phyloP scores from a whole-genome alignment of 1,284 basidiomycete species.

The Cryptococcus sp. region DNA sequence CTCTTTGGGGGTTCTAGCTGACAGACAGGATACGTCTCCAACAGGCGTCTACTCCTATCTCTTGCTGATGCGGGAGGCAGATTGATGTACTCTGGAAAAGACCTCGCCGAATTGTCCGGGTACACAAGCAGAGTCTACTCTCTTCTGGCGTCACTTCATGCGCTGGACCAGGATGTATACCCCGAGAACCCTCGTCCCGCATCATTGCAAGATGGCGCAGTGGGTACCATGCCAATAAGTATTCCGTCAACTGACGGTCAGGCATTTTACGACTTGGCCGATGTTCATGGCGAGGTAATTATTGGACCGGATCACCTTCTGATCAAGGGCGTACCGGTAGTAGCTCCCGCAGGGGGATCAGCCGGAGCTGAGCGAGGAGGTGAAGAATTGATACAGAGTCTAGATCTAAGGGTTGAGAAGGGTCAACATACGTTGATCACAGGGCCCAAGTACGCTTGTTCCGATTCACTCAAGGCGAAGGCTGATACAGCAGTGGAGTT shows the following conservation, averaged over 20 bases:
- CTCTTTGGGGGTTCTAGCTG: not conserved
- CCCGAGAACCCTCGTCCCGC: conserved; percentile 33
- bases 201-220: conserved; percentile 24
- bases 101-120: conserved; percentile 87
- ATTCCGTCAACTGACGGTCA: conserved; percentile 33
- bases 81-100: conserved; percentile 58
- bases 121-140: conserved; percentile 86
- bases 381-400: conserved; percentile 65
- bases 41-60: conserved; percentile 83
- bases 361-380: conserved; percentile 54
- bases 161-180: conserved; percentile 52
- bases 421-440: conserved; percentile 93
- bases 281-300: conserved; percentile 48
- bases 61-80: conserved; percentile 92
- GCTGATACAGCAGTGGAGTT: conserved; percentile 60
- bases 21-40: conserved; percentile 81
- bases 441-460: conserved; percentile 57
- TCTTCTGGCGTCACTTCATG: conserved; percentile 78
- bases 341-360: conserved; percentile 57
- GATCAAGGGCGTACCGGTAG: conserved; percentile 69
- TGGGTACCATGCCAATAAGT: conserved; percentile 20
- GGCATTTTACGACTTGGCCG: conserved; percentile 50
- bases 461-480: conserved; percentile 1
- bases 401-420: conserved; percentile 65
- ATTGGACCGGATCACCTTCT: conserved; percentile 52